phyloP scores from a whole-genome alignment of 345 rosid genomes.

The Gynandropsis gynandra region DNA sequence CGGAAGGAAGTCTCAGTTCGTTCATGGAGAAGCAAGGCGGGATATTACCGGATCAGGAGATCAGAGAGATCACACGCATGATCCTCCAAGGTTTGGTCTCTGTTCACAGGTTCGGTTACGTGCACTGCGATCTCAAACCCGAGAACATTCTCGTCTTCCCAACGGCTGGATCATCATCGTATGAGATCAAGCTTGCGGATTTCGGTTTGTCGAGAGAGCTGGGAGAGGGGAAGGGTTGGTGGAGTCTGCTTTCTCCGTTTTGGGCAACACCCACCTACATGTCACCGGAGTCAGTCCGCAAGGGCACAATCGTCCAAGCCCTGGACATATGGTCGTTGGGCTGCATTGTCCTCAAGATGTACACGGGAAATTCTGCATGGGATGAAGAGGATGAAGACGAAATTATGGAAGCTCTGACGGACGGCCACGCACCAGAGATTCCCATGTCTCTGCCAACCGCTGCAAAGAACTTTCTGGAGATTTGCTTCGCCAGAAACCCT shows the following conservation, averaged over 20 bases:
- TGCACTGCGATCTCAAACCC: constrained; percentile 21
- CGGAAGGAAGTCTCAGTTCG: not conserved
- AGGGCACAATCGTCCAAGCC: not conserved
- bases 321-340: constrained; percentile 22
- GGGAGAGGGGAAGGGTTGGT: not conserved
- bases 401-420: not conserved
- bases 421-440: not conserved
- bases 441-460: not conserved
- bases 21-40: not conserved
- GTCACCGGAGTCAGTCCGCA: constrained; percentile 22
- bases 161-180: not conserved
- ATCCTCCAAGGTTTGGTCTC: constrained; percentile 16
- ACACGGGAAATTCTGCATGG: constrained; percentile 3
- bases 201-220: constrained; percentile 13
- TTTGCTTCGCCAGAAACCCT: constrained; percentile 6
- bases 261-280: constrained; percentile 15
- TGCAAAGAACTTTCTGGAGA: constrained; percentile 15
- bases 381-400: not conserved
- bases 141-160: constrained; percentile 18
- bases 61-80: constrained; percentile 16
- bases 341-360: constrained; percentile 18
- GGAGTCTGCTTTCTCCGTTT: constrained; percentile 14
- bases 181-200: constrained; percentile 15
- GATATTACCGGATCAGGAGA: not conserved
- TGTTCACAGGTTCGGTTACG: constrained; percentile 13